These are phyloP conservation scores for Allomyces macrogynus DNA, from an alignment of 192 early-diverging fungal species.

Conservation along the genomic window DNA sequence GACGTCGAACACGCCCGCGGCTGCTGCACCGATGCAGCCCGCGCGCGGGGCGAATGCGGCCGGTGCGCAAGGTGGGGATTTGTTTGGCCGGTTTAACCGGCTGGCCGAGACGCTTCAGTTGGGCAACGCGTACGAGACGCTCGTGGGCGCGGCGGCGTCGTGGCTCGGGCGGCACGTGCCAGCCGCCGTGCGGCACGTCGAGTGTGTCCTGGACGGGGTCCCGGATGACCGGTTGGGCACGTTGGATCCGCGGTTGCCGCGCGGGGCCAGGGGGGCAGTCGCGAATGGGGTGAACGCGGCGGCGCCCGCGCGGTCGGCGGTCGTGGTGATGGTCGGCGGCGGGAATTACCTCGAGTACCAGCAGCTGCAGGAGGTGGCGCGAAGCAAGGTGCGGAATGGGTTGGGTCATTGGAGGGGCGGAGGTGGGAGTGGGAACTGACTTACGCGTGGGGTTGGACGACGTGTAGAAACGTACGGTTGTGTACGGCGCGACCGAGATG, in stretches of 20 bases:
- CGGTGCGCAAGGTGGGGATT: neutral
- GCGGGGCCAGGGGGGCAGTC: neutral
- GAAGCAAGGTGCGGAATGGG: slow-evolving; percentile 18
- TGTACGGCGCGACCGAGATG: slow-evolving; percentile 86
- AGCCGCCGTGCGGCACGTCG: neutral
- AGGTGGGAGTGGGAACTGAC: neutral
- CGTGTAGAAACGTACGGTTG: slow-evolving; percentile 33
- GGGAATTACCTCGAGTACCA: slow-evolving; percentile 98
- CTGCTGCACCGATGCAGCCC: neutral
- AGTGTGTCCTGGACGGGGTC: neutral
- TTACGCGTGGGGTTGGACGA: neutral
- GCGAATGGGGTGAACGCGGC: neutral
- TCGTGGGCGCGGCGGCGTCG: neutral
- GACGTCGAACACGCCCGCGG: neutral
- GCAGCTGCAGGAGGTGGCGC: slow-evolving; percentile 75
- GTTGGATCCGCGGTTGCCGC: neutral
- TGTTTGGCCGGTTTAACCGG: neutral
- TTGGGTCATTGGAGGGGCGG: neutral
- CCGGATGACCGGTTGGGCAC: neutral
- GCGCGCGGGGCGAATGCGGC: neutral
- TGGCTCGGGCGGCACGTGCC: neutral
- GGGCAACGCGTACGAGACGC: neutral
- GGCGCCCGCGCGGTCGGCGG: slow-evolving; percentile 21
- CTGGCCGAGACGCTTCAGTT: neutral
- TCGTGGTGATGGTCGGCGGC: slow-evolving; percentile 95